A percentile compares a stretch with the other conserved stretches of the same genome.
phyloP scores from a whole-genome alignment of 2,329 filamentous ascomycete species.

The Bipolaris oryzae region DNA sequence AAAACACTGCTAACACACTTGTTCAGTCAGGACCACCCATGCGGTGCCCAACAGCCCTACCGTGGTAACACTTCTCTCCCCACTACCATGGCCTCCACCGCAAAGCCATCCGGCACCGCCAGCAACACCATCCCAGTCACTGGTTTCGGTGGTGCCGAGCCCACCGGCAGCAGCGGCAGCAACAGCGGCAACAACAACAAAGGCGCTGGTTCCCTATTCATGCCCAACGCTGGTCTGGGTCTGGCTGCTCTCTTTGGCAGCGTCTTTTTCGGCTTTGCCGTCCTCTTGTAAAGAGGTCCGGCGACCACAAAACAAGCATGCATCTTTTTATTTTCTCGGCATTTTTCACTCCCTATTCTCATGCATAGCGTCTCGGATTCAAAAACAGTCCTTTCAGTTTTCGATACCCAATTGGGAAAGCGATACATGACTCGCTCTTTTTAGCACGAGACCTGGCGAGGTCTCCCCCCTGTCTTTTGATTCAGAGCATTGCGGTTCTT shows the following conservation, averaged over 20 bases:
- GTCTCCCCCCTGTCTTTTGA: background rate
- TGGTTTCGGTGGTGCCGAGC: slow-evolving; percentile 35
- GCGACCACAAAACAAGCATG: background rate
- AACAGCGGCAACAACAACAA: slow-evolving; percentile 17
- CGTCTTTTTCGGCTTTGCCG: slow-evolving; percentile 64
- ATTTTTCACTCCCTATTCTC: slow-evolving; percentile 13
- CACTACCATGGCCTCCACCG: slow-evolving; percentile 52
- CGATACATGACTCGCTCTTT: slow-evolving; percentile 16
- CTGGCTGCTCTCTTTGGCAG: slow-evolving; percentile 60
- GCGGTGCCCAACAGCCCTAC: slow-evolving; percentile 71
- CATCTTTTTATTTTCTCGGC: background rate
- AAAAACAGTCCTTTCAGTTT: slow-evolving; percentile 13
- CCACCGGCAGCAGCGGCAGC: slow-evolving; percentile 14
- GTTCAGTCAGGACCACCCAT: slow-evolving; percentile 65
- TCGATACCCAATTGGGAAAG: slow-evolving; percentile 17
- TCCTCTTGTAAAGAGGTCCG: slow-evolving; percentile 39
- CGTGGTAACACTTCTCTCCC: slow-evolving; percentile 63
- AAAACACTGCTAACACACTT: slow-evolving; percentile 6
- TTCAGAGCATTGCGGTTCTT: background rate
- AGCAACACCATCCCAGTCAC: slow-evolving; percentile 38
- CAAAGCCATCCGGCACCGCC: slow-evolving; percentile 40
- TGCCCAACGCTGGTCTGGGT: slow-evolving; percentile 63
- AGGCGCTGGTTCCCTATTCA: slow-evolving; percentile 51
- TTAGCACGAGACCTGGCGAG: slow-evolving; percentile 1
- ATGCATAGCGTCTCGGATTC: slow-evolving; percentile 21